These are phyloP conservation scores for Craterostigma plantagineum DNA, from an alignment of 257 asterid genomes.

Conservation along the genomic window DNA sequence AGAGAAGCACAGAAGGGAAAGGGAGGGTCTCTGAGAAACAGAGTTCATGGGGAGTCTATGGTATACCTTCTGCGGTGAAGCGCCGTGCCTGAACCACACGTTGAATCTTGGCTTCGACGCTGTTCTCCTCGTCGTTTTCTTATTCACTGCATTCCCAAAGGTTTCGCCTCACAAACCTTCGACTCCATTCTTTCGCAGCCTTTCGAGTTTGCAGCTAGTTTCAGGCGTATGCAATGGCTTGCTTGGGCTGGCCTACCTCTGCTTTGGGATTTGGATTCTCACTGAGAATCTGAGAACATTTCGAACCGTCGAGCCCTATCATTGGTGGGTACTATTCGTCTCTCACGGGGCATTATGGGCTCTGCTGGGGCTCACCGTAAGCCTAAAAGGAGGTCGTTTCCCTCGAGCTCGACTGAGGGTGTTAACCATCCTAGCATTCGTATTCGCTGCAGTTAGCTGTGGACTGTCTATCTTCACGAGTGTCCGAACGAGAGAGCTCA, in stretches of 20 bases:
- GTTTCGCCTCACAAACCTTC: slow-evolving; percentile 19
- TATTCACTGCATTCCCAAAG: slow-evolving; percentile 28
- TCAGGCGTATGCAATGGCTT: slow-evolving; percentile 46
- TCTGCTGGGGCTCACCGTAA: slow-evolving; percentile 31
- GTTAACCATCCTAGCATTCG: slow-evolving; percentile 30
- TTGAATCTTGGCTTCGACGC: too few relatives aligned
- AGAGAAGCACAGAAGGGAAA: too few relatives aligned
- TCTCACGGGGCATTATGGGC: slow-evolving; percentile 65
- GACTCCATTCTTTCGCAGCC: slow-evolving; percentile 8
- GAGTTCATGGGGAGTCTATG: too few relatives aligned
- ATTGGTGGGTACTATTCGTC: slow-evolving; percentile 39
- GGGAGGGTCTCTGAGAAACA: too few relatives aligned
- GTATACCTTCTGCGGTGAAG: too few relatives aligned
- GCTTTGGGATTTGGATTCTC: slow-evolving; percentile 44
- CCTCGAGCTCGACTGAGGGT: slow-evolving; percentile 36
- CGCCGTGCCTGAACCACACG: too few relatives aligned
- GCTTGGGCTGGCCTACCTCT: slow-evolving; percentile 30
- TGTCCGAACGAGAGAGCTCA: slow-evolving; percentile 16
- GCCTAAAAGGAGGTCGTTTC: slow-evolving; percentile 40
- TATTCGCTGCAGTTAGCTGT: slow-evolving; percentile 35
- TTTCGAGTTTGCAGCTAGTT: slow-evolving; percentile 33
- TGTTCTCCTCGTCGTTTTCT: slow-evolving; percentile 29
- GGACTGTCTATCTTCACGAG: slow-evolving; percentile 30
- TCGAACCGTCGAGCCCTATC: too few relatives aligned
- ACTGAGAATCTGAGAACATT: slow-evolving; percentile 30